Conservation (phyloP, 148 eudicot genomes). For the Camellia lanceoleosa region DNA sequence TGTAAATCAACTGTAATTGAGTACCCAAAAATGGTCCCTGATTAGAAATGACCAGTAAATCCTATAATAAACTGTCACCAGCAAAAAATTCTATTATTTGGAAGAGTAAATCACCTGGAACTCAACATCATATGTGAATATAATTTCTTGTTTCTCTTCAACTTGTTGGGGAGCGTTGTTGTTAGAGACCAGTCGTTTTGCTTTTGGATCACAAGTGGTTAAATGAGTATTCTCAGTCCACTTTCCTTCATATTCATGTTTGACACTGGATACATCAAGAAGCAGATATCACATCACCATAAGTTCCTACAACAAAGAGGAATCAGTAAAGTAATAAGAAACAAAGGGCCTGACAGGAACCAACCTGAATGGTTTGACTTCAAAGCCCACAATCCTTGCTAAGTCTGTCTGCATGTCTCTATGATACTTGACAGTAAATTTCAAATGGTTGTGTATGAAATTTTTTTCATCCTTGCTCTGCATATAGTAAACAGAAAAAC, state of each 20-base stretch:
- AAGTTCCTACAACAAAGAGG: background rate
- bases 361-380: slow-evolving; percentile 38
- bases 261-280: slow-evolving; percentile 23
- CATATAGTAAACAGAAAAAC: background rate
- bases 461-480: slow-evolving; percentile 11
- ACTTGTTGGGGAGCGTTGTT: slow-evolving; percentile 31
- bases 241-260: slow-evolving; percentile 28
- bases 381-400: slow-evolving; percentile 39
- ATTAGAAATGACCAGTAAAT: background rate
- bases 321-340: background rate
- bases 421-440: slow-evolving; percentile 19
- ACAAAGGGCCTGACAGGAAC: background rate
- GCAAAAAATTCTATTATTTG: background rate
- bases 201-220: slow-evolving; percentile 23
- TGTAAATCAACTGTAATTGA: no score
- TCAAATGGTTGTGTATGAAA: no score
- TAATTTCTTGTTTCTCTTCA: slow-evolving; percentile 36
- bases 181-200: slow-evolving; percentile 17
- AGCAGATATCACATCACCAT: background rate
- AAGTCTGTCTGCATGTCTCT: slow-evolving; percentile 20
- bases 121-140: slow-evolving; percentile 43
- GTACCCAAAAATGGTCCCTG: background rate
- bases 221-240: slow-evolving; percentile 30
- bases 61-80: no score
- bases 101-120: slow-evolving; percentile 25